Evolutionary conservation across 208 protist species (phyloP).

Genomic region (Hexamita inflata): DNA sequence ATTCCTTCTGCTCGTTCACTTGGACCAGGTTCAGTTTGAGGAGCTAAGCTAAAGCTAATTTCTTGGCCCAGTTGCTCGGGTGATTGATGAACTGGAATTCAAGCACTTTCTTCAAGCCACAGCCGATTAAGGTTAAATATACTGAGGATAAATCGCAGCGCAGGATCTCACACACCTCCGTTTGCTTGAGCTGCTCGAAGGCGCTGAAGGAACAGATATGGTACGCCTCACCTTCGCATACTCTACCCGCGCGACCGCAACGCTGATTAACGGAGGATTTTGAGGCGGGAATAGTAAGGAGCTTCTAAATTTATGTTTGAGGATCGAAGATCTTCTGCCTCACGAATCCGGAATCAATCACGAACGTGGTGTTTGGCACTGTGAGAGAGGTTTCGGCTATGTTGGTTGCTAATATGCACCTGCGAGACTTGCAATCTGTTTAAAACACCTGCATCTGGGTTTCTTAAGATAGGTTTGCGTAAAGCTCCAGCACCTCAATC

Average conservation of each 20-base stretch:
- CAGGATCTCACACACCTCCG: slow-evolving; percentile 65
- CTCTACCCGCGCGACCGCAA: slow-evolving; percentile 54
- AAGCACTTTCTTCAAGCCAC: slow-evolving; percentile 58
- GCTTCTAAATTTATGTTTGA: slow-evolving; percentile 78
- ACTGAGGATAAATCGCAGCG: slow-evolving; percentile 63
- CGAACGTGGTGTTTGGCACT: slow-evolving; percentile 53
- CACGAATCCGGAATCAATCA: slow-evolving; percentile 45
- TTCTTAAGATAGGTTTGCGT: no score
- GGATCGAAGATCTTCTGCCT: slow-evolving; percentile 77
- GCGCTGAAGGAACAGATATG: slow-evolving; percentile 58
- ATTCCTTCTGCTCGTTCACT: no score
- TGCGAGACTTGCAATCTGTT: no score
- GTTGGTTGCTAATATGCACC: slow-evolving; percentile 58
- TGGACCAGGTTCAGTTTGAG: no score
- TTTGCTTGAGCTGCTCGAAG: slow-evolving; percentile 53
- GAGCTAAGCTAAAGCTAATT: background rate
- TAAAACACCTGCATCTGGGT: no score
- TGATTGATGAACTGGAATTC: slow-evolving; percentile 44
- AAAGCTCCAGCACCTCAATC: no score
- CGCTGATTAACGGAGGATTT: slow-evolving; percentile 52
- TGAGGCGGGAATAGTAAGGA: slow-evolving; percentile 58
- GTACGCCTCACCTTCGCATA: slow-evolving; percentile 81
- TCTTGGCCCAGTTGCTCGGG: background rate
- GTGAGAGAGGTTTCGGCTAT: slow-evolving; percentile 60
- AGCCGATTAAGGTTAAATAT: slow-evolving; percentile 63